A percentile compares a stretch with the other conserved stretches of the same genome.
These are phyloP conservation scores for Blumeria hordei DNA, from an alignment of 2,329 filamentous ascomycete species.

Conservation along the genomic window DNA sequence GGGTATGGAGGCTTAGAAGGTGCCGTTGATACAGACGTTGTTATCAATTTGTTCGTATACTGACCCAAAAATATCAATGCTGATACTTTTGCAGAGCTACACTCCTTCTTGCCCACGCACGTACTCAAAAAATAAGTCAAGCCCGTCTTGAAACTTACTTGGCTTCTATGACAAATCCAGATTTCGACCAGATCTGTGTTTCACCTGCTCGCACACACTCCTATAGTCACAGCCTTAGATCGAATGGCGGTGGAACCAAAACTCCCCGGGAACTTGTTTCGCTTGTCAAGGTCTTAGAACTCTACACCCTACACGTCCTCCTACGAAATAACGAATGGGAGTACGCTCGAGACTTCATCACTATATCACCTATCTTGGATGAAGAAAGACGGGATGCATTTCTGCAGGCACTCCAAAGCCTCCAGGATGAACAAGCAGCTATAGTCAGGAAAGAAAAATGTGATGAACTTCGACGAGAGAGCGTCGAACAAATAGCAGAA, in stretches of 20 bases:
- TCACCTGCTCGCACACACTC: slow-evolving; percentile 18
- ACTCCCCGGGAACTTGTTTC: slow-evolving; percentile 67
- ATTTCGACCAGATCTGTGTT: slow-evolving; percentile 41
- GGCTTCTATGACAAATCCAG: slow-evolving; percentile 47
- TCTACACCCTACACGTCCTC: slow-evolving; percentile 90
- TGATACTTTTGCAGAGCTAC: slow-evolving; percentile 39
- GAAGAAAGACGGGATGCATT: slow-evolving; percentile 82
- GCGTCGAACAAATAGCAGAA: slow-evolving; percentile 29
- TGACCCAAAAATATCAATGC: slow-evolving; percentile 2
- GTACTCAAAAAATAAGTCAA: slow-evolving; percentile 64
- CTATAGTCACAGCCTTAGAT: slow-evolving; percentile 32
- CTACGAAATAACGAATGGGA: slow-evolving; percentile 89
- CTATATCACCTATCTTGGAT: slow-evolving; percentile 63
- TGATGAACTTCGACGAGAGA: slow-evolving; percentile 29
- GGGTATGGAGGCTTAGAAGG: slow-evolving; percentile 77
- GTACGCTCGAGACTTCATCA: slow-evolving; percentile 78
- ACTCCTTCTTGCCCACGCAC: slow-evolving; percentile 71
- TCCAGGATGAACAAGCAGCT: slow-evolving; percentile 66
- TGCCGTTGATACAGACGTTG: slow-evolving; percentile 82
- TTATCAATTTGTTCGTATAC: slow-evolving; percentile 51
- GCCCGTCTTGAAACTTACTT: slow-evolving; percentile 73
- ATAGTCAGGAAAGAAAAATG: slow-evolving; percentile 32
- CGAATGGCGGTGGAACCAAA: slow-evolving; percentile 35
- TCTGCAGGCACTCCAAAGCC: slow-evolving; percentile 56
- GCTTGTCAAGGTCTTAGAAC: slow-evolving; percentile 73